Percentiles rank a stretch among this genome's conserved stretches.
Conservation (phyloP, 2,329 filamentous ascomycete species). For the Apiospora kogelbergensis region DNA sequence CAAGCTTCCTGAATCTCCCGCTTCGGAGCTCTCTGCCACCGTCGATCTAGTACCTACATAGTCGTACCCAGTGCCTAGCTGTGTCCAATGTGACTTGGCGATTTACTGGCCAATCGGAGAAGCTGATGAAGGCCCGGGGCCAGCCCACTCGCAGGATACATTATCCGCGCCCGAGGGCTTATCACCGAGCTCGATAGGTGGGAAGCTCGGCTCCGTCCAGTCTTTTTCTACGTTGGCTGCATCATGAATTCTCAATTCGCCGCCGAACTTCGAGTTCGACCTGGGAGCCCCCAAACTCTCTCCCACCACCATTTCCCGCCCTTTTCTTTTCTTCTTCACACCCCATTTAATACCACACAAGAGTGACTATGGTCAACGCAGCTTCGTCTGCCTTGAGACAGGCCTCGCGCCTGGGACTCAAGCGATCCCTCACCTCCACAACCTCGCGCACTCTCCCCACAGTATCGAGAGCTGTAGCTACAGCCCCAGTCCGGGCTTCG, state of each 20-base stretch:
- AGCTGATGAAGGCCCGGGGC: not conserved
- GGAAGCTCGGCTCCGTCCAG: slow-evolving; percentile 4
- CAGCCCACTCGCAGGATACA: not conserved
- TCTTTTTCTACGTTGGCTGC: slow-evolving; percentile 7
- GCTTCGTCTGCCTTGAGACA: slow-evolving; percentile 73
- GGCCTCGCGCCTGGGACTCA: slow-evolving; percentile 61
- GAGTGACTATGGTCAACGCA: slow-evolving; percentile 48
- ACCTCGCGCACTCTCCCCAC: slow-evolving; percentile 34
- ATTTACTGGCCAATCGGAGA: not conserved
- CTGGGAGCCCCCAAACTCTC: not conserved
- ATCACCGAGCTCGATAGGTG: slow-evolving; percentile 5
- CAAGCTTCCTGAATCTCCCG: not conserved
- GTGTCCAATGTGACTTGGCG: too few relatives aligned
- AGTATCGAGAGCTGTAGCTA: slow-evolving; percentile 31
- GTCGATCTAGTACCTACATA: too few relatives aligned
- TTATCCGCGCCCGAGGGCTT: not conserved
- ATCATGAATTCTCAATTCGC: slow-evolving; percentile 7
- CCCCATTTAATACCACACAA: not conserved
- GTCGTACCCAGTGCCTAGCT: too few relatives aligned
- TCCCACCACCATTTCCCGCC: not conserved
- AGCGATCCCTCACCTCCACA: slow-evolving; percentile 37
- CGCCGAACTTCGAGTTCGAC: slow-evolving; percentile 1
- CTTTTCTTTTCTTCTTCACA: not conserved
- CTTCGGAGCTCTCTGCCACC: not conserved
- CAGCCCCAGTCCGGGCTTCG: slow-evolving; percentile 25